Conservation (phyloP, 2,329 filamentous ascomycete species). For the Colletotrichum orchidophilum region DNA sequence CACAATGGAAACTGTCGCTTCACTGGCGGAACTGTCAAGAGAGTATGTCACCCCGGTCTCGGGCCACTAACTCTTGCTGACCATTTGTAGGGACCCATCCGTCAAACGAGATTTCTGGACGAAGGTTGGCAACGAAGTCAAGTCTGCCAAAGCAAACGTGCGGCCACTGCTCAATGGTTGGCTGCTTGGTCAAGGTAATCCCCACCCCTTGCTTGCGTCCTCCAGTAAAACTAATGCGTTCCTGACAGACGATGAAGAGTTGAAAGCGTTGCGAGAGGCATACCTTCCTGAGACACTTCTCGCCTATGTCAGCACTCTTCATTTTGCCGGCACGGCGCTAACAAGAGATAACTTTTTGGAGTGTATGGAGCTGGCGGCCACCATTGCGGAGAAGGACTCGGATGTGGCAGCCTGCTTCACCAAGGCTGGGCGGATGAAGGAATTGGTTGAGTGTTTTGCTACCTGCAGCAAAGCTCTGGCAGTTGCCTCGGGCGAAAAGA, state of each 20-base stretch:
- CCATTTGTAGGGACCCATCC: constrained; percentile 40
- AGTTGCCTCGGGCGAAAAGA: constrained; percentile 64
- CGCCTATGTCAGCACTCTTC: constrained; percentile 82
- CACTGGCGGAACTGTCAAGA: constrained; percentile 59
- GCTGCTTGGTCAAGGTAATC: constrained; percentile 66
- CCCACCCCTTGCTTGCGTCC: constrained; percentile 35
- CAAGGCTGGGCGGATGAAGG: constrained; percentile 73
- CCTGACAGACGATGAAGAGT: constrained; percentile 52
- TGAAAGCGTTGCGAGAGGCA: constrained; percentile 72
- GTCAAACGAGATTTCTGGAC: constrained; percentile 61
- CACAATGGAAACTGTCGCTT: constrained; percentile 72
- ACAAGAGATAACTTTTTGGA: constrained; percentile 81
- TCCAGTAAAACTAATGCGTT: background rate
- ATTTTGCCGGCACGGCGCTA: constrained; percentile 79
- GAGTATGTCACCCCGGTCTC: constrained; percentile 54
- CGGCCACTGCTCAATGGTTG: constrained; percentile 71
- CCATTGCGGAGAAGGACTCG: constrained; percentile 76
- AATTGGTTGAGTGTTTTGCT: constrained; percentile 81
- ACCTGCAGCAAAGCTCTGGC: constrained; percentile 78
- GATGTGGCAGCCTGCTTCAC: constrained; percentile 73
- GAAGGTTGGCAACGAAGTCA: constrained; percentile 63
- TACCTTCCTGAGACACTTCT: constrained; percentile 90
- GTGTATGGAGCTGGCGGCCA: constrained; percentile 84
- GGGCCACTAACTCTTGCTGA: constrained; percentile 38
- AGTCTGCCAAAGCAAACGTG: constrained; percentile 64